Percentiles rank a stretch among this genome's conserved stretches.
phyloP scores from a whole-genome alignment of 169 alveolate genomes.

The Eimeria sp. region DNA sequence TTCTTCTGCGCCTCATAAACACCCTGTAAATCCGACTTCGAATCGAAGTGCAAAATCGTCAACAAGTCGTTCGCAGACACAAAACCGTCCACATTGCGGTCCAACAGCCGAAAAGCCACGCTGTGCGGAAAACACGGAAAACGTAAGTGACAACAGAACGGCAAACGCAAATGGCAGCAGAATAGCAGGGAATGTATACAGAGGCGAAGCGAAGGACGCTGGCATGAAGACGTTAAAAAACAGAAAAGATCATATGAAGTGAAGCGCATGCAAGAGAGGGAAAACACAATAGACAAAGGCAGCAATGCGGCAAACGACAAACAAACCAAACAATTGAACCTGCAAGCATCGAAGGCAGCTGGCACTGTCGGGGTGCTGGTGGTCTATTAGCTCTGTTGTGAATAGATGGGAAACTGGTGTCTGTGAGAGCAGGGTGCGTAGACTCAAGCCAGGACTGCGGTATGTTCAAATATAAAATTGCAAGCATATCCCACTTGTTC shows the following conservation, averaged over 20 bases:
- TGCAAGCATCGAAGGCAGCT: background rate
- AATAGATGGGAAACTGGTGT: background rate
- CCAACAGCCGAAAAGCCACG: constrained; percentile 75
- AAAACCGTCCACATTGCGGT: constrained; percentile 77
- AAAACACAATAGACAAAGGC: background rate
- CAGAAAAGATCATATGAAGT: background rate
- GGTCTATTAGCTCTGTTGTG: background rate
- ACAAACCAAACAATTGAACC: background rate
- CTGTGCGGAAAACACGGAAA: background rate
- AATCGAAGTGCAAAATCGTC: constrained; percentile 59
- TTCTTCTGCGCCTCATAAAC: constrained; percentile 47
- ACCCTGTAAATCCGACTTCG: constrained; percentile 45
- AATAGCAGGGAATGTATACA: background rate
- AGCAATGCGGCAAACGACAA: background rate
- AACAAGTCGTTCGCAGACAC: constrained; percentile 74
- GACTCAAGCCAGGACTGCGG: too few relatives aligned
- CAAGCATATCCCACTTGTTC: too few relatives aligned
- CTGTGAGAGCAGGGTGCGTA: too few relatives aligned
- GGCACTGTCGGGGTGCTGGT: background rate
- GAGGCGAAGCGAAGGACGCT: background rate
- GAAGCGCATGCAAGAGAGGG: background rate
- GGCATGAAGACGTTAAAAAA: background rate
- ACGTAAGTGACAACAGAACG: background rate
- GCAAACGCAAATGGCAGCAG: background rate
- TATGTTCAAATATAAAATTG: too few relatives aligned